Percentiles rank a stretch among this genome's conserved stretches.
Evolutionary conservation across 345 rosid genomes (phyloP).

Genomic region (Eucalyptus erythrocorys): DNA sequence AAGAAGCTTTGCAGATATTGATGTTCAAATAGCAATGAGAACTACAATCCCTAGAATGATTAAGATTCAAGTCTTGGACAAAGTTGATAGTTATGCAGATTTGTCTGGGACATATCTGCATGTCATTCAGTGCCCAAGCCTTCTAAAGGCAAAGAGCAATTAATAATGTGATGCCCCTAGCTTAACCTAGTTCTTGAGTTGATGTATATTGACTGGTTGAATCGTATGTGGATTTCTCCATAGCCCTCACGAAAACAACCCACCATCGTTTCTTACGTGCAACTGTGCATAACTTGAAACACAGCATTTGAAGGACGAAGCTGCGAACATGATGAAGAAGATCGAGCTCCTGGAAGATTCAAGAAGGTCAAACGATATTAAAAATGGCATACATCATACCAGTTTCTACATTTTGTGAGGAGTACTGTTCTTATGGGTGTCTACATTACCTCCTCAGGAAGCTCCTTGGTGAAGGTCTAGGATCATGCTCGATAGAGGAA

Average conservation of each 20-base stretch:
- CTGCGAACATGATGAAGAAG: conserved; percentile 59
- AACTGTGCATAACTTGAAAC: neutral
- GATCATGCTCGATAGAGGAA: conserved; percentile 21
- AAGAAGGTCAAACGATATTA: conserved; percentile 30
- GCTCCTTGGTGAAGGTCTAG: conserved; percentile 23
- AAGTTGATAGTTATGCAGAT: neutral
- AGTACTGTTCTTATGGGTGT: neutral
- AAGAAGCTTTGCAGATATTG: neutral
- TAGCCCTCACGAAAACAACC: neutral
- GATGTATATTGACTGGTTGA: neutral
- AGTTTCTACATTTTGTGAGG: neutral
- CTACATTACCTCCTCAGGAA: conserved; percentile 5
- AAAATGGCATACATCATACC: too few relatives aligned
- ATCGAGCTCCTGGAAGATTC: conserved; percentile 72
- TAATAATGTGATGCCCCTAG: neutral
- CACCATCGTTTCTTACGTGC: neutral
- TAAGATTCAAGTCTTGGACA: neutral
- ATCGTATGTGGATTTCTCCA: neutral
- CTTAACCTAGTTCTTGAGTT: neutral
- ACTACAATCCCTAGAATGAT: neutral
- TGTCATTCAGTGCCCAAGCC: neutral
- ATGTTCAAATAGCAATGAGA: neutral
- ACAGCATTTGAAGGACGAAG: conserved; percentile 75
- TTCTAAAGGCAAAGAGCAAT: neutral
- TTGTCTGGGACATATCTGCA: neutral